These are phyloP conservation scores for Galerina marginata DNA, from an alignment of 768 basidiomycete genomes.

Conservation along the genomic window DNA sequence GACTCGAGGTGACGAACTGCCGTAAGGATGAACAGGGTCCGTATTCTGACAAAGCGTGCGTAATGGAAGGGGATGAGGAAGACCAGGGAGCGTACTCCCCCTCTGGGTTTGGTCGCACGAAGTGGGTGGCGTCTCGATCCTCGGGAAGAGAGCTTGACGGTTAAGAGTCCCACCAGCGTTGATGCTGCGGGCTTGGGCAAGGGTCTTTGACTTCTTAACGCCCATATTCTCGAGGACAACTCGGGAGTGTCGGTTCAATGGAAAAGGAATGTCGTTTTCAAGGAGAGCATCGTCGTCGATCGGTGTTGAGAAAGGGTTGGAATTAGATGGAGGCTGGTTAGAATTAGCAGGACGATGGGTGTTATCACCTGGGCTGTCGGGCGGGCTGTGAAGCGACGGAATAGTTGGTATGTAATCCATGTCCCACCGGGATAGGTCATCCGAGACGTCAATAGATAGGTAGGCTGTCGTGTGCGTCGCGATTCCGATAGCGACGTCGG, in stretches of 20 bases:
- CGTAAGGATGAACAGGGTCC: slow-evolving; percentile 15
- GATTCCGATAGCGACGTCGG: slow-evolving; percentile 19
- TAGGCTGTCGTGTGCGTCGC: slow-evolving; percentile 22
- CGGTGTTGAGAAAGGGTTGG: slow-evolving; percentile 23
- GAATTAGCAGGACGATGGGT: background rate
- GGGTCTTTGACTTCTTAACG: slow-evolving; percentile 28
- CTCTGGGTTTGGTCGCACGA: background rate
- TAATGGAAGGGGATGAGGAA: slow-evolving; percentile 24
- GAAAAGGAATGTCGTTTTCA: slow-evolving; percentile 28
- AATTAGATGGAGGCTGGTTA: background rate
- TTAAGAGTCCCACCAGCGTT: slow-evolving; percentile 5
- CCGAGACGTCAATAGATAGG: slow-evolving; percentile 25
- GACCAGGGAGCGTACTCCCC: slow-evolving; percentile 8
- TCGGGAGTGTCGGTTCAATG: slow-evolving; percentile 22
- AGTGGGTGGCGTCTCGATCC: slow-evolving; percentile 4
- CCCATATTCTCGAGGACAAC: slow-evolving; percentile 30
- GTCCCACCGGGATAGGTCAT: slow-evolving; percentile 32
- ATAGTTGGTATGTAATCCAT: slow-evolving; percentile 25
- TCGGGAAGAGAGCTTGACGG: slow-evolving; percentile 5
- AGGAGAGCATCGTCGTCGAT: slow-evolving; percentile 25
- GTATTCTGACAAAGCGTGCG: slow-evolving; percentile 21
- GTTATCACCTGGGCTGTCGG: slow-evolving; percentile 6
- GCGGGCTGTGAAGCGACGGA: slow-evolving; percentile 17
- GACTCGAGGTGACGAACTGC: slow-evolving; percentile 5
- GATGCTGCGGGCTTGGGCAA: slow-evolving; percentile 17